Percentiles rank a stretch among this genome's conserved stretches.
These are phyloP conservation scores for Yamadazyma sp. DNA, from an alignment of 1,139 yeast genomes.

Conservation along the genomic window DNA sequence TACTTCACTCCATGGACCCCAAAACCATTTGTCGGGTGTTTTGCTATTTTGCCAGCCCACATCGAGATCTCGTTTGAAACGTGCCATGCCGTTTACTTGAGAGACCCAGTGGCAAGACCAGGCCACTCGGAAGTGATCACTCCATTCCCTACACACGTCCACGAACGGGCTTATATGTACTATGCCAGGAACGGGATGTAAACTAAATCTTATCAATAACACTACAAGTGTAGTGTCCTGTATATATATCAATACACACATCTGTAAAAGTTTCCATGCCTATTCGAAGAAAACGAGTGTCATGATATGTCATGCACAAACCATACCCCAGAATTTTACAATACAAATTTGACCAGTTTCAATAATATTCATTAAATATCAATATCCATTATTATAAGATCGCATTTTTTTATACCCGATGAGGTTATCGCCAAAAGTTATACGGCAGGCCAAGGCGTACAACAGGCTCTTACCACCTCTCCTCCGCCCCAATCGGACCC, in stretches of 20 bases:
- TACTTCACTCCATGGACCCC: slow-evolving; percentile 98
- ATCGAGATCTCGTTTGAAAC: slow-evolving; percentile 86
- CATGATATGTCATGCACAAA: no score
- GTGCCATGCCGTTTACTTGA: slow-evolving; percentile 91
- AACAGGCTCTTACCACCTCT: slow-evolving; percentile 32
- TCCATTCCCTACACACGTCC: slow-evolving; percentile 81
- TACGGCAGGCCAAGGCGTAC: slow-evolving; percentile 26
- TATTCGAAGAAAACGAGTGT: no score
- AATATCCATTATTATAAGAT: no score
- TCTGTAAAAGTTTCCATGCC: no score
- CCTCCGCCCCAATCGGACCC: slow-evolving; percentile 28
- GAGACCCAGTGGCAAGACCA: slow-evolving; percentile 97
- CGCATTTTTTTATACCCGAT: slow-evolving; percentile 2
- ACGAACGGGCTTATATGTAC: slow-evolving; percentile 95
- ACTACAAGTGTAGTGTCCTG: no score
- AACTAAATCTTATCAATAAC: slow-evolving; percentile 3
- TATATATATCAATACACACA: no score
- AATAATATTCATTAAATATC: no score
- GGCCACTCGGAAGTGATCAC: slow-evolving; percentile 95
- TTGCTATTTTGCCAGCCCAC: slow-evolving; percentile 89
- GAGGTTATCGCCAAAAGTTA: slow-evolving; percentile 28
- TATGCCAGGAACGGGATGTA: slow-evolving; percentile 78
- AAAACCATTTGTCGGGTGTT: slow-evolving; percentile 88
- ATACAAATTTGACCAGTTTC: no score
- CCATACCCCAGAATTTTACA: no score